These are phyloP conservation scores for Ramichloridium luteum DNA, from an alignment of 2,329 filamentous ascomycete species.

Conservation along the genomic window DNA sequence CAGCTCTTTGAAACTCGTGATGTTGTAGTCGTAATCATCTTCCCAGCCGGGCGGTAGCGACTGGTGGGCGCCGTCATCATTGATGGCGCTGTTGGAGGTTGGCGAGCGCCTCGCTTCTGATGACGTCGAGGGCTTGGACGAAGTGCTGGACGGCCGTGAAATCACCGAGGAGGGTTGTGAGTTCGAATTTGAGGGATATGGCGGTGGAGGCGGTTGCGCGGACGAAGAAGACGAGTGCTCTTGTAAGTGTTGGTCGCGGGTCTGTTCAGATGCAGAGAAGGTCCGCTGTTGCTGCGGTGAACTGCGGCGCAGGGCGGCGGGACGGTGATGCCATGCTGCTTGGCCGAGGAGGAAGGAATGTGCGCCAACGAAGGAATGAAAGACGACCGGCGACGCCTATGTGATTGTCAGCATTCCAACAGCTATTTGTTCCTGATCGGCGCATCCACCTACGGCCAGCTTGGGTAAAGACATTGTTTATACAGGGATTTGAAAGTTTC, in stretches of 20 bases:
- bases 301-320: conserved; percentile 14
- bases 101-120: conserved; percentile 7
- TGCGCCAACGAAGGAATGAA: conserved; percentile 23
- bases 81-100: conserved; percentile 10
- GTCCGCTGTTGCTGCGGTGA: conserved; percentile 9
- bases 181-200: conserved; percentile 2
- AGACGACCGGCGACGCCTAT: conserved; percentile 18
- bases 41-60: conserved; percentile 54
- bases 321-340: conserved; percentile 23
- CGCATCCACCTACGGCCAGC: conserved; percentile 17
- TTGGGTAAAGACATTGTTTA: conserved; percentile 15
- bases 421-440: background rate
- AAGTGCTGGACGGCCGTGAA: too few species aligned
- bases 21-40: conserved; percentile 57
- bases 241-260: conserved; percentile 11
- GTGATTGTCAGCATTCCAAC: background rate
- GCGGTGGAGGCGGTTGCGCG: conserved; percentile 2
- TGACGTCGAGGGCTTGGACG: conserved; percentile 3
- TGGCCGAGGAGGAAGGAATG: conserved; percentile 24
- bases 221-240: conserved; percentile 5
- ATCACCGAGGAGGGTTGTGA: background rate
- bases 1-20: conserved; percentile 62
- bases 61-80: conserved; percentile 17
- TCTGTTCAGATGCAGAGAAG: conserved; percentile 11
- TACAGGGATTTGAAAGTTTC: too few species aligned